phyloP scores from a whole-genome alignment of 2,329 filamentous ascomycete genomes.

The Calycina herbarum region DNA sequence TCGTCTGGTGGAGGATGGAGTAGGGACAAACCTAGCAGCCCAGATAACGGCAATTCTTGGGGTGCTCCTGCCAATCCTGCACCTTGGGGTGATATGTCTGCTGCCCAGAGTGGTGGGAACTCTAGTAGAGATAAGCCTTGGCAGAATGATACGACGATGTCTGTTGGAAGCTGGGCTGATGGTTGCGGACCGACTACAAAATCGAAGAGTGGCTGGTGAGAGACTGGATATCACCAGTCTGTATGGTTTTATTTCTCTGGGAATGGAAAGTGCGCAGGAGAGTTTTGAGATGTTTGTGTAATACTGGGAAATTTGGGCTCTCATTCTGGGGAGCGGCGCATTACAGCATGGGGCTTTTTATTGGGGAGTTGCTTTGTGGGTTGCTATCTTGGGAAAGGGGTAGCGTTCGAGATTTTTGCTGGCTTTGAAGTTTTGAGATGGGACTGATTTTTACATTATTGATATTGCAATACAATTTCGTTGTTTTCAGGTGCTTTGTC shows the following conservation, averaged over 20 bases:
- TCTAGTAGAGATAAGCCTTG: conserved; percentile 11
- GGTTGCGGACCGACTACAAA: not conserved
- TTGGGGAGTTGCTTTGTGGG: not conserved
- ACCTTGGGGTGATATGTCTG: conserved; percentile 23
- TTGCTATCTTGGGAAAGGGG: not conserved
- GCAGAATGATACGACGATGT: conserved; percentile 17
- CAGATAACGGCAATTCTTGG: conserved; percentile 15
- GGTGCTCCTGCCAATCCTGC: conserved; percentile 16
- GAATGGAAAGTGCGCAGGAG: not conserved
- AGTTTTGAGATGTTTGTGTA: not conserved
- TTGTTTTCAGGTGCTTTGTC: not conserved
- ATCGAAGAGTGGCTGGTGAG: conserved; percentile 1
- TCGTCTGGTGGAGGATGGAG: conserved; percentile 1
- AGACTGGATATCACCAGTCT: not conserved
- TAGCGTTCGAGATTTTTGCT: not conserved
- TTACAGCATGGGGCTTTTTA: not conserved
- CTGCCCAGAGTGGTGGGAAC: conserved; percentile 18
- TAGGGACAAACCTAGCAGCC: not conserved
- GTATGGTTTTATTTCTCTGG: not conserved
- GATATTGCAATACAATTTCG: not conserved
- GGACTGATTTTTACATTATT: not conserved
- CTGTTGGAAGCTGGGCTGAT: conserved; percentile 22
- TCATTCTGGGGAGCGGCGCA: not conserved
- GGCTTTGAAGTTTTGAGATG: not conserved
- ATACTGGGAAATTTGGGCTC: not conserved